Conservation (phyloP, 768 basidiomycete genomes). For the Rhizopogon roseolus region DNA sequence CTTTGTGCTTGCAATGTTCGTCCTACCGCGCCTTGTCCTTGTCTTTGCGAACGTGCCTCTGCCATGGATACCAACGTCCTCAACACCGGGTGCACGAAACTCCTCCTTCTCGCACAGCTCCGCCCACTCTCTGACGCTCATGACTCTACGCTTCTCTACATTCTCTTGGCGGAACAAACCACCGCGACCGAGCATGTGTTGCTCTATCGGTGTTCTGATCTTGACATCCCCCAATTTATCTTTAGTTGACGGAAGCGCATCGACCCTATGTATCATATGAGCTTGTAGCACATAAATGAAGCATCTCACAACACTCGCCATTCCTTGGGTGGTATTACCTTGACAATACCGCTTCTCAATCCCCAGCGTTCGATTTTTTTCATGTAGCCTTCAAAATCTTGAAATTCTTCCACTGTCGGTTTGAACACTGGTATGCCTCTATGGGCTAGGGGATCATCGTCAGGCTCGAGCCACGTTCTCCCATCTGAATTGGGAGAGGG, state of each 20-base stretch:
- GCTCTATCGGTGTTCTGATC: conserved; percentile 89
- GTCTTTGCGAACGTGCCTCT: conserved; percentile 32
- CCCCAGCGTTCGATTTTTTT: conserved; percentile 89
- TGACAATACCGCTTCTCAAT: conserved; percentile 85
- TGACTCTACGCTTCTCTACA: conserved; percentile 77
- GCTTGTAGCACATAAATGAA: conserved; percentile 6
- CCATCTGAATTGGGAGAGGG: conserved; percentile 63
- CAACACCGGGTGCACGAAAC: conserved; percentile 66
- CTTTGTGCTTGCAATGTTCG: conserved; percentile 34
- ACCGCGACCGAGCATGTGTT: conserved; percentile 81
- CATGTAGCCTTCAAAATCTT: conserved; percentile 90
- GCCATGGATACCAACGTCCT: conserved; percentile 57
- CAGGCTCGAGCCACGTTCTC: conserved; percentile 67
- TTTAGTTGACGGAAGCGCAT: conserved; percentile 65
- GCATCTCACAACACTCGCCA: conserved; percentile 53
- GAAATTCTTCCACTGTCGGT: conserved; percentile 88
- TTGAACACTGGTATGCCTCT: conserved; percentile 96
- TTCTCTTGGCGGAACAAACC: conserved; percentile 91
- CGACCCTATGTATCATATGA: conserved; percentile 44
- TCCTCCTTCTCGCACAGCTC: conserved; percentile 73
- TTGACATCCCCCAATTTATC: conserved; percentile 70
- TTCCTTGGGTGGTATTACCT: conserved; percentile 92
- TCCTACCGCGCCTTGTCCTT: conserved; percentile 37
- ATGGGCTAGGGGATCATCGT: conserved; percentile 73
- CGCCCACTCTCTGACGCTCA: conserved; percentile 87